A percentile compares a stretch with the other conserved stretches of the same genome.
phyloP scores from a whole-genome alignment of 441 rosid genomes.

The Adansonia rubrostipa region DNA sequence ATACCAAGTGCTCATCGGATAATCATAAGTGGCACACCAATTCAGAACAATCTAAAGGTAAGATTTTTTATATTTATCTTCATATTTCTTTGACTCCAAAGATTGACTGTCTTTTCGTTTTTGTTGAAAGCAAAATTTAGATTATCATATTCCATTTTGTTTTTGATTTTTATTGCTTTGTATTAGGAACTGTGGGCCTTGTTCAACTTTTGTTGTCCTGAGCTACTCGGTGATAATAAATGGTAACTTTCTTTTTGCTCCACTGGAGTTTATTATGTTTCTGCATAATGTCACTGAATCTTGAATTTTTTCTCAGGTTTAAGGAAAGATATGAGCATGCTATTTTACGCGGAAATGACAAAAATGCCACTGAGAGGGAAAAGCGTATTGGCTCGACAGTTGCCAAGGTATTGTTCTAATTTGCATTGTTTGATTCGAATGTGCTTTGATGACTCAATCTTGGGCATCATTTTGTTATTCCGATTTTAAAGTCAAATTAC shows the following conservation, averaged over 20 bases:
- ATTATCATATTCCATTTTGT: background rate
- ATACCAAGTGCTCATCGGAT: slow-evolving; percentile 91
- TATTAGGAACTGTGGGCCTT: slow-evolving; percentile 92
- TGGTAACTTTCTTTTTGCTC: slow-evolving; percentile 49
- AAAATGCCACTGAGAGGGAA: slow-evolving; percentile 87
- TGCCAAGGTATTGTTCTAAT: slow-evolving; percentile 72
- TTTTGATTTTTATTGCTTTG: slow-evolving; percentile 14
- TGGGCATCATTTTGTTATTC: slow-evolving; percentile 1
- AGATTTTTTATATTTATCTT: slow-evolving; percentile 25
- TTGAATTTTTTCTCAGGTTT: slow-evolving; percentile 58
- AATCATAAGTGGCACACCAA: slow-evolving; percentile 91
- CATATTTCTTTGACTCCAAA: background rate
- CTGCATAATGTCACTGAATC: slow-evolving; percentile 31
- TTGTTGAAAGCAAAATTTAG: slow-evolving; percentile 14
- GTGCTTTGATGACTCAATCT: slow-evolving; percentile 10
- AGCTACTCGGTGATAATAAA: slow-evolving; percentile 78
- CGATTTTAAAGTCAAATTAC: slow-evolving; percentile 17
- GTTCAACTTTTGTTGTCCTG: slow-evolving; percentile 92
- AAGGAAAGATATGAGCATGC: slow-evolving; percentile 75
- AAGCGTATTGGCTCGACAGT: slow-evolving; percentile 85
- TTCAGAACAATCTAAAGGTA: slow-evolving; percentile 97
- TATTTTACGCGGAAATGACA: slow-evolving; percentile 90
- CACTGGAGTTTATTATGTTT: slow-evolving; percentile 28
- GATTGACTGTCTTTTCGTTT: background rate
- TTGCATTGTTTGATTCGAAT: slow-evolving; percentile 10